These are phyloP conservation scores for Tulasnella sp. DNA, from an alignment of 768 basidiomycete species.

Conservation along the genomic window DNA sequence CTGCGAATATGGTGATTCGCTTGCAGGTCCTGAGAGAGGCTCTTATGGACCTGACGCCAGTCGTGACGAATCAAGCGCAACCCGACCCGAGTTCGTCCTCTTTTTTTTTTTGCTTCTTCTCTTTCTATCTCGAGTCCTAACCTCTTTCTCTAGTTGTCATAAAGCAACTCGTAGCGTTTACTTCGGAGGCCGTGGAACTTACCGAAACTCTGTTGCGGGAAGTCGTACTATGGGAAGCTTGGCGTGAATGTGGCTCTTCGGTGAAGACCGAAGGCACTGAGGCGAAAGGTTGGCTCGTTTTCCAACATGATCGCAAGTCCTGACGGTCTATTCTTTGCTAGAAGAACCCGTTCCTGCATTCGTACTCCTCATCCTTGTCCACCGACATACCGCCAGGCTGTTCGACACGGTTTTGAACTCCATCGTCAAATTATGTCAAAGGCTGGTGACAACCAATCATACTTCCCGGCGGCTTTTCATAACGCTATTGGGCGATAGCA, in stretches of 20 bases:
- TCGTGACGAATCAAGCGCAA: not conserved
- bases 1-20: not conserved
- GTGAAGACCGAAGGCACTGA: not conserved
- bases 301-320: not conserved
- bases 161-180: not conserved
- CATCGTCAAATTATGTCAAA: not conserved
- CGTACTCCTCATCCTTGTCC: not conserved
- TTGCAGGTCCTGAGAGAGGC: not conserved
- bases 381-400: not conserved
- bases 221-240: conserved; percentile 3
- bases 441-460: not conserved
- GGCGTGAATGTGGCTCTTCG: conserved; percentile 4
- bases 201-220: conserved; percentile 2
- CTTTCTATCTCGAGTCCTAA: not conserved
- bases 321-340: not conserved
- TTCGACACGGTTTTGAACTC: not conserved
- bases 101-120: not conserved
- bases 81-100: not conserved
- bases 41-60: not conserved
- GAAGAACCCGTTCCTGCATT: not conserved
- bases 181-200: conserved; percentile 1
- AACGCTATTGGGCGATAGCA: not conserved
- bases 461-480: not conserved
- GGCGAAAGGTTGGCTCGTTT: not conserved
- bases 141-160: not conserved